Evolutionary conservation across 2,329 filamentous ascomycete genomes (phyloP), one percentile per base, ranked within the genome.

Genomic region (Colletotrichum viniferum): DNA sequence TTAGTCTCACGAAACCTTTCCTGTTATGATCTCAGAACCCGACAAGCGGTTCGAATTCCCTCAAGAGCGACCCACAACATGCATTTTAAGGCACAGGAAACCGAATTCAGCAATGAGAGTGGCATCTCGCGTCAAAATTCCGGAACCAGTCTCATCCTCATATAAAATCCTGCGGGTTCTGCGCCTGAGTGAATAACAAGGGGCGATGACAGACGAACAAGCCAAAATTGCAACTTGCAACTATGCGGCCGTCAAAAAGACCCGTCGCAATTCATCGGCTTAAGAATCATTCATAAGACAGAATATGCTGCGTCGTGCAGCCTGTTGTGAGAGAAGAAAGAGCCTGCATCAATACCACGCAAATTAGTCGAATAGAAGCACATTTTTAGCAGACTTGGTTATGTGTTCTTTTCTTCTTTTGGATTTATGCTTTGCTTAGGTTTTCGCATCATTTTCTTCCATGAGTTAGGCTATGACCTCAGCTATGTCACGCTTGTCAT

Each of bases 1-100:
- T 24, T 24, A 24, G 24, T 24, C 24, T 24, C 24, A 24, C 24
- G 24, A 24, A 24, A 24, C 24, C 24, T 24, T 24, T 24, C 24
- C 24, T 24, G 24, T 24, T 24, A 24, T 24, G 24, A 18, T 48
- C 43, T 48, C 43, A 21, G 43, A 12, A 4, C 4, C 5, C 18
- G 43, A 48, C 18, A 48, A n/a, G 43, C 43, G 38, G 38, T 43
- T 48, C 43, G 0, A 48, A n/a, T 48, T 12, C 43, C 9, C 18
- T 48, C 5, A 7, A 3, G 3, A 43, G 38, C 43, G 5, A 48
- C 16, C 9, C 9, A 0, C 43, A 12, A n/a, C 9, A n/a, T 48
- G 0, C 18, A 12, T 12, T 21, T 12, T 1, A 0, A 48, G 43
- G 43, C 43, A 3, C 4, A 5, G 18, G 9, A 48, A 1, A n/a